These are phyloP conservation scores for Orbilia brochopaga DNA, from an alignment of 2,329 filamentous ascomycete species.

Conservation along the genomic window DNA sequence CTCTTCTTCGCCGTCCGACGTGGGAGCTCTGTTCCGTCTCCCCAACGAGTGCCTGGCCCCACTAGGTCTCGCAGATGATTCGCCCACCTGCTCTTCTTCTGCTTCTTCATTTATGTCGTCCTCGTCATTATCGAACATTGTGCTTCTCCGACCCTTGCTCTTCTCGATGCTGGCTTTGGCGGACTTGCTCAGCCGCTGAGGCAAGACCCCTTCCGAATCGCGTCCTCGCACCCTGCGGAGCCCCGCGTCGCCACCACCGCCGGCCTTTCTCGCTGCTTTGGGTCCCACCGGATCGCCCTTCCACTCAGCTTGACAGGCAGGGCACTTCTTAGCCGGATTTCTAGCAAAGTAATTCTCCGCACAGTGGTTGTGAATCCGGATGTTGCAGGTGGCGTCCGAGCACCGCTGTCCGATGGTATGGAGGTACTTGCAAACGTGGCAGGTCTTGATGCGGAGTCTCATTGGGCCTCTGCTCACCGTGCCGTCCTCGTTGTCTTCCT, in stretches of 20 bases:
- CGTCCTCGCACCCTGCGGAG: constrained; percentile 33
- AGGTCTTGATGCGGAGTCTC: constrained; percentile 76
- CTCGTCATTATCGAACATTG: constrained; percentile 22
- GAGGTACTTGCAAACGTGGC: constrained; percentile 85
- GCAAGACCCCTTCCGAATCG: constrained; percentile 37
- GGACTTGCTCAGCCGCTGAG: constrained; percentile 42
- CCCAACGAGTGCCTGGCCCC: constrained; percentile 24
- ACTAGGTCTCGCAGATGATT: not conserved
- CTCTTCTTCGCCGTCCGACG: constrained; percentile 28
- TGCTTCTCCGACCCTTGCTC: constrained; percentile 38
- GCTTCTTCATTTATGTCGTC: constrained; percentile 19
- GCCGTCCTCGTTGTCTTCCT: constrained; percentile 59
- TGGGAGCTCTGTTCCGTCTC: constrained; percentile 19
- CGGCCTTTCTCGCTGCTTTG: constrained; percentile 12
- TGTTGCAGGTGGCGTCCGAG: constrained; percentile 69
- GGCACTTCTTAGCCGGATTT: constrained; percentile 66
- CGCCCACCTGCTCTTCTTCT: constrained; percentile 14
- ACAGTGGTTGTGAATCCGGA: constrained; percentile 79
- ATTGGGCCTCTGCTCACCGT: constrained; percentile 59
- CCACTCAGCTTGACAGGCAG: constrained; percentile 31
- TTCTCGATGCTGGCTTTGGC: constrained; percentile 33
- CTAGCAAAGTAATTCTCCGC: constrained; percentile 72
- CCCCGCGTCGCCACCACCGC: constrained; percentile 16
- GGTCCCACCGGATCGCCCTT: constrained; percentile 41
- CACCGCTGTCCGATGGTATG: constrained; percentile 83